Evolutionary conservation across 2,329 filamentous ascomycete species (phyloP).

Genomic region (Dactylellina leptospora): DNA sequence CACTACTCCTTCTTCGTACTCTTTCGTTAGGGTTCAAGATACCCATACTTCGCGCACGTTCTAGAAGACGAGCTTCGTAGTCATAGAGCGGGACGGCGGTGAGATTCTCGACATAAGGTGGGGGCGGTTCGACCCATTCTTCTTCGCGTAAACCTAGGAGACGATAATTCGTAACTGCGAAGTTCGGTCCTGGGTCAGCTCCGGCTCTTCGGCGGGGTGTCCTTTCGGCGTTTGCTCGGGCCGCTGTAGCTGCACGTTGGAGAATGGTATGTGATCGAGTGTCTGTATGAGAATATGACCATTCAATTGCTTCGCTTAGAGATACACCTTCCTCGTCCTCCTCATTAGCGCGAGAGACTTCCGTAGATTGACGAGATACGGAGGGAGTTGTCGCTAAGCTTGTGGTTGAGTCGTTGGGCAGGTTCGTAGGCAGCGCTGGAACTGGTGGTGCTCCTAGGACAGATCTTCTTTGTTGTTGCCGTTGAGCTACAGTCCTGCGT

Average conservation of each 20-base stretch:
- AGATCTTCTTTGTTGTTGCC: slow-evolving; percentile 56
- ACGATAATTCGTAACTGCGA: slow-evolving; percentile 52
- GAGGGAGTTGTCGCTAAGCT: slow-evolving; percentile 15
- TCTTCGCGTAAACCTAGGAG: slow-evolving; percentile 53
- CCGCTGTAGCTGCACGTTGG: slow-evolving; percentile 55
- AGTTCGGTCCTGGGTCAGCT: slow-evolving; percentile 55
- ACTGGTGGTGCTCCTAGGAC: slow-evolving; percentile 35
- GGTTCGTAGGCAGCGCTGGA: slow-evolving; percentile 18
- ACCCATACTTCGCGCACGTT: slow-evolving; percentile 48
- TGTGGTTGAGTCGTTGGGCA: slow-evolving; percentile 25
- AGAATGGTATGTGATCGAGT: slow-evolving; percentile 55
- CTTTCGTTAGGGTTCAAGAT: slow-evolving; percentile 54
- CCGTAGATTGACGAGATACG: slow-evolving; percentile 19
- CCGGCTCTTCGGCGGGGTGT: slow-evolving; percentile 53
- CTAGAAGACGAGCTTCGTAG: slow-evolving; percentile 46
- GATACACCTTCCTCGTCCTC: slow-evolving; percentile 54
- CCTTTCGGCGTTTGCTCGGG: slow-evolving; percentile 53
- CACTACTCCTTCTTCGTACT: slow-evolving; percentile 53
- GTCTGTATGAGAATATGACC: slow-evolving; percentile 56
- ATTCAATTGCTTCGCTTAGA: slow-evolving; percentile 54
- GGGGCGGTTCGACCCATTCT: slow-evolving; percentile 57
- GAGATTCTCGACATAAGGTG: slow-evolving; percentile 55
- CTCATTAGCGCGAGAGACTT: slow-evolving; percentile 24
- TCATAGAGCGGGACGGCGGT: slow-evolving; percentile 52
- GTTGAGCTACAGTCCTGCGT: slow-evolving; percentile 75